Evolutionary conservation across 352 stramenopile genomes (phyloP), one percentile per base, ranked within the genome.

Genomic region (Thraustotheca clavata): DNA sequence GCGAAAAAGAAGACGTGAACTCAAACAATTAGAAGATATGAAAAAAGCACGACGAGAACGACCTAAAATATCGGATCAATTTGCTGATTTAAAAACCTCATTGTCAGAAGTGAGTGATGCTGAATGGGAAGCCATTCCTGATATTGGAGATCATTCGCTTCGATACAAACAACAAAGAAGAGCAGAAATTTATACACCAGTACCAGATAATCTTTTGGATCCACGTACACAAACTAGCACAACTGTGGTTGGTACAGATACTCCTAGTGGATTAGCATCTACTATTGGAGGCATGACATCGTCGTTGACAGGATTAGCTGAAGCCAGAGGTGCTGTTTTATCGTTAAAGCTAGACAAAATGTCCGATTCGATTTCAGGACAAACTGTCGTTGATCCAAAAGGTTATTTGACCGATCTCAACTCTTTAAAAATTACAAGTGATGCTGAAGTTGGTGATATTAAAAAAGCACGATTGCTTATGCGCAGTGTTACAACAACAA

Each of bases 401-500:
- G 96, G 97, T 8, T 99, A 99, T 73, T 70, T 99, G n/a, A 99
- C 96, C 1, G 91, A 95, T 67, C 76, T 99, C 35, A 98, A 97
- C 67, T 97, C 76, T 59, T 62, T 97, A 39, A 97, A 97, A 67
- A 86, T 98, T 40, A 90, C 83, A 33, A 92, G 83, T 26, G 89
- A 97, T 60, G 88, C 93, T 0, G 91, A 99, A 73, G 94, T 99
- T 38, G 95, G 94, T 24, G 97, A 99, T 75, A 98, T 99, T 41
- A 97, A 99, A 69, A 99, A 99, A 70, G 96, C 96, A 22, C 82
- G 96, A 9, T 71, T 99, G 40, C 72, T 99, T 14, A 81, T 99
- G 11, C 95, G 95, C 55, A 98, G 86, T 1, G 92, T 99, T 12
- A 97, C 96, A 3, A 90, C 97, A 75, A 99, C 95, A 1, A 99